These are phyloP conservation scores for Acacia melanoxylon DNA, from an alignment of 306 rosid genomes.

Conservation along the genomic window DNA sequence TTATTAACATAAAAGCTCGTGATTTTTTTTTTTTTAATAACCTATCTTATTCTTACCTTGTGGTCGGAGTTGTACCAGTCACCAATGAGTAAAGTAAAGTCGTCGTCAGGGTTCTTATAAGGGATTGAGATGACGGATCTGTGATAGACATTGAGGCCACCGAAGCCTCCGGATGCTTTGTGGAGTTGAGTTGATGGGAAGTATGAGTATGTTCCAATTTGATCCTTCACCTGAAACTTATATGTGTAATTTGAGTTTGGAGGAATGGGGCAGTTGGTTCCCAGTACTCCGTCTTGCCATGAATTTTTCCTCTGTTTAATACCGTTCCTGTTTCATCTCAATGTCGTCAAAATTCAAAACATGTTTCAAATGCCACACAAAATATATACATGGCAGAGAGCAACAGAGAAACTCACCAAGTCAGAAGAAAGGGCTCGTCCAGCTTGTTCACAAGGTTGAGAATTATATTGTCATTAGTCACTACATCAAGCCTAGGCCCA, in stretches of 20 bases:
- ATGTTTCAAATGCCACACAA: not conserved
- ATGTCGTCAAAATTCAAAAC: too few species aligned
- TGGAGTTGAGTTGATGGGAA: conserved; percentile 88
- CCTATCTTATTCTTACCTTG: conserved; percentile 49
- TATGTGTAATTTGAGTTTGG: conserved; percentile 90
- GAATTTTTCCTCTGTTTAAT: conserved; percentile 96
- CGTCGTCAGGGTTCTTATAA: conserved; percentile 73
- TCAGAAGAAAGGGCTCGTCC: conserved; percentile 20
- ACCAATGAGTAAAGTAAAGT: conserved; percentile 84
- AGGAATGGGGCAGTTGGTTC: conserved; percentile 92
- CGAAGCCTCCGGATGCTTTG: conserved; percentile 90
- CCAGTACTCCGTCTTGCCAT: conserved; percentile 98
- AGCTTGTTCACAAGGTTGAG: conserved; percentile 77
- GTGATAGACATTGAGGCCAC: conserved; percentile 70
- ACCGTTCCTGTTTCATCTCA: conserved; percentile 65
- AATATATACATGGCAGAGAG: not conserved
- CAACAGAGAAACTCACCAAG: conserved; percentile 44
- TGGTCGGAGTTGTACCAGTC: conserved; percentile 89
- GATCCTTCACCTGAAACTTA: conserved; percentile 88
- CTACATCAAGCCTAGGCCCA: conserved; percentile 89
- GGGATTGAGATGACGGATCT: conserved; percentile 90
- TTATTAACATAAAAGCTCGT: not conserved
- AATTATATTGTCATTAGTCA: conserved; percentile 83
- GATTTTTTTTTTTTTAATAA: not conserved
- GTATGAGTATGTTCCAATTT: conserved; percentile 80